Evolutionary conservation across 148 eudicot genomes (phyloP).

Genomic region (Rhododendron griersonianum): DNA sequence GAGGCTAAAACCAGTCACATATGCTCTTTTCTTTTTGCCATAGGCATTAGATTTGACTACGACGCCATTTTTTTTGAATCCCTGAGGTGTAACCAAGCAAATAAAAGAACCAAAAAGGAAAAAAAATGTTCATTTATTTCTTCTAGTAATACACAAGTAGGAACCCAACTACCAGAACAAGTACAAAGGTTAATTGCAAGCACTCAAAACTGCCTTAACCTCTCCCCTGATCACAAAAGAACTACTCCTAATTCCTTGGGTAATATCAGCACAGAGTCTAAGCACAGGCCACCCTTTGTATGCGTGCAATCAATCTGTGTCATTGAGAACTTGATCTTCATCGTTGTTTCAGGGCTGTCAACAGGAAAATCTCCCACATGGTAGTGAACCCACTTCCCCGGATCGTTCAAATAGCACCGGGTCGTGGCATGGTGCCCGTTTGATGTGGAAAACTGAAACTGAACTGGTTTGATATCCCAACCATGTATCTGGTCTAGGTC

Average conservation of each 20-base stretch:
- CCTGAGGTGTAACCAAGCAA: neutral
- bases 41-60: neutral
- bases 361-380: constrained; percentile 67
- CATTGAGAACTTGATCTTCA: constrained; percentile 56
- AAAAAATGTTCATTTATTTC: neutral
- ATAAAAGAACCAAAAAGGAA: neutral
- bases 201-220: constrained; percentile 8
- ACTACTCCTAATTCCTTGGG: constrained; percentile 30
- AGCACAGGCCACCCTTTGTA: constrained; percentile 64
- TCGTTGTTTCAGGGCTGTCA: constrained; percentile 10
- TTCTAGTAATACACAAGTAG: neutral
- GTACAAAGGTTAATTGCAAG: neutral
- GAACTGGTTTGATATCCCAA: constrained; percentile 64
- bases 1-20: neutral
- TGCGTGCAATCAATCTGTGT: constrained; percentile 83
- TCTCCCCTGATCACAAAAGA: neutral
- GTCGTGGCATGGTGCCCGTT: constrained; percentile 33
- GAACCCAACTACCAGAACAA: neutral
- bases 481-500: constrained; percentile 52
- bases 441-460: constrained; percentile 41
- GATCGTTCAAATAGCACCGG: constrained; percentile 33
- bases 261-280: constrained; percentile 61
- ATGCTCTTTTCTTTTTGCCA: neutral
- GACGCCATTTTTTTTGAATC: neutral
- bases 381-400: constrained; percentile 42